Base-by-base conservation (phyloP, 225 moss, liverwort and hornwort genomes). In the Marchantia polymorpha region DNA sequence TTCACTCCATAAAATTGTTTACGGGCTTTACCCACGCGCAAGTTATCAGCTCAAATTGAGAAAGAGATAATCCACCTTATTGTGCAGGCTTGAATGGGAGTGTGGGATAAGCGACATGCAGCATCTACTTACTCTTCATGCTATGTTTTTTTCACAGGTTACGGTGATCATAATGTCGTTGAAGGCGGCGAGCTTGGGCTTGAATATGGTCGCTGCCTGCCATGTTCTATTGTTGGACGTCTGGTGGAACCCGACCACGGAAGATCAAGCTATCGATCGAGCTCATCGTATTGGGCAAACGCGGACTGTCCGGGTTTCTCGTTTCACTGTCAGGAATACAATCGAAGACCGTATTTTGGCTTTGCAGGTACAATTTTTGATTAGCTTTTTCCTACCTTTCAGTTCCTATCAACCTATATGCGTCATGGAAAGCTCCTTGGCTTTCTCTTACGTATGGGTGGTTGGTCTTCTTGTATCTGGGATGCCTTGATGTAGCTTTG, bases 211-310 rank as follows among this genome's bases (percentile, higher is more conserved):
- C 67, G 91, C 99, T 87, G 95, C 99, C 52, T 92, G 93, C 77
- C 99, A 99, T 80, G 99, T 99, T 68, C 90, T 99, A 71, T 82
- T 99, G 16, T 80, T 99, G 84, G 99, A 99, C 81, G 93, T 99
- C 3, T 99, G 99, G 99, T 95, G 99, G 99, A 99, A 99, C 66
- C 99, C 99, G 53, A 99, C 93, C 51, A 94, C 99, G 22, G 99
- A 99, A 85, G 99, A 99, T 81, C 99, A 99, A 85, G 99, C 99
- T 22, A 99, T 99, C 29, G 99, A 99, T 83, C 88, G 99, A 75
- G 99, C 99, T 27, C 99, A 99, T 86, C 93, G 99, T 70, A 99
- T 99, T 16, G 99, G 99, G 65, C 99, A 99, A 83, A 99, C 95
- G 58, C 88, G 90, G 69, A 87, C 95, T 60, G 99, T 99, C 69